Evolutionary conservation across 2,329 filamentous ascomycete genomes (phyloP).

Genomic region (Aspergillus neotritici): DNA sequence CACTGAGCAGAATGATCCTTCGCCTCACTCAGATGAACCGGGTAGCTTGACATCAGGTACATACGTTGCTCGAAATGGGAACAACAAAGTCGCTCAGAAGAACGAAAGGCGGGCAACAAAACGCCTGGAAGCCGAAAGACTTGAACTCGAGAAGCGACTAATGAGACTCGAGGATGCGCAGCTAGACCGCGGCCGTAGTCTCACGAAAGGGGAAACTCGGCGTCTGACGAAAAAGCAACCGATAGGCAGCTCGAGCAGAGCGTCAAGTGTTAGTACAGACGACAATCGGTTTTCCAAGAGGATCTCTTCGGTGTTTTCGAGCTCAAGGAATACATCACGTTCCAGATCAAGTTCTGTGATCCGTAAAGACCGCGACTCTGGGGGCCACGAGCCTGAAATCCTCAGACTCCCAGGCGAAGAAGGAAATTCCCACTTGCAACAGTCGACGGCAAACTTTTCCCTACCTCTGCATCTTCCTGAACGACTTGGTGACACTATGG

Average conservation of each 20-base stretch:
- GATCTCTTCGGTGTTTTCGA: constrained; percentile 25
- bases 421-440: constrained; percentile 8
- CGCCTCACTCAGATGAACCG: constrained; percentile 3
- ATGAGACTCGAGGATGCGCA: constrained; percentile 23
- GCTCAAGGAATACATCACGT: constrained; percentile 22
- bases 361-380: constrained; percentile 11
- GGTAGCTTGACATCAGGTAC: constrained; percentile 10
- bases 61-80: constrained; percentile 16
- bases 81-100: constrained; percentile 13
- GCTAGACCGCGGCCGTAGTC: constrained; percentile 8
- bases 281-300: constrained; percentile 19
- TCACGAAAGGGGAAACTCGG: constrained; percentile 20
- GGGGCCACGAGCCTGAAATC: background rate
- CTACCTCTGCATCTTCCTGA: no score
- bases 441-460: background rate
- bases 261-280: constrained; percentile 26
- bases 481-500: no score
- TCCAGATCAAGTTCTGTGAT: constrained; percentile 24
- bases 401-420: constrained; percentile 2
- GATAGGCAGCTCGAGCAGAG: constrained; percentile 23
- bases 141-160: constrained; percentile 21
- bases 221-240: constrained; percentile 35
- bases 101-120: constrained; percentile 29
- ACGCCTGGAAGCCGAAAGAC: constrained; percentile 29
- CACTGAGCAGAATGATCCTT: constrained; percentile 5